Percentiles rank a stretch among this genome's conserved stretches.
These are phyloP conservation scores for Bodo saltans DNA, from an alignment of 78 protist genomes.

Conservation along the genomic window DNA sequence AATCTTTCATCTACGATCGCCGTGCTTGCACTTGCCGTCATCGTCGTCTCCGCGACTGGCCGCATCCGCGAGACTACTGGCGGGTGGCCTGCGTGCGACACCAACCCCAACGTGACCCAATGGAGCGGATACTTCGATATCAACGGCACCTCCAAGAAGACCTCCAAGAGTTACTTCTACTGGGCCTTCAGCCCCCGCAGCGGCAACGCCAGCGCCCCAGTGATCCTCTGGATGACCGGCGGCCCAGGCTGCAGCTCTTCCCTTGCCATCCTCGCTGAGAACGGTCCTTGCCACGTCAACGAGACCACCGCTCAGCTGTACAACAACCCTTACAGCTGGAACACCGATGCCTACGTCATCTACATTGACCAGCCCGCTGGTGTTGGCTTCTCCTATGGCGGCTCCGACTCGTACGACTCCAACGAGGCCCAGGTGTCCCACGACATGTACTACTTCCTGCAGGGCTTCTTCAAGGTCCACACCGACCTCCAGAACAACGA, in stretches of 20 bases:
- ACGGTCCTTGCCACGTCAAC: slow-evolving; percentile 43
- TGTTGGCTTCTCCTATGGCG: slow-evolving; percentile 52
- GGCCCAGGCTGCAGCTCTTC: slow-evolving; percentile 44
- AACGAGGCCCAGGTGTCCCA: slow-evolving; percentile 26
- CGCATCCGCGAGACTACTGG: no score
- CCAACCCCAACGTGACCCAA: slow-evolving; percentile 1
- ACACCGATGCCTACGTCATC: slow-evolving; percentile 43
- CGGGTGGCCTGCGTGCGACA: slow-evolving; percentile 10
- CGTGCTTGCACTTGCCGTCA: no score
- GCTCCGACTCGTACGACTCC: neutral
- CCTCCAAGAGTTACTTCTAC: slow-evolving; percentile 19
- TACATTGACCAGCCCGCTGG: slow-evolving; percentile 62
- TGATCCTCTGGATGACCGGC: slow-evolving; percentile 46
- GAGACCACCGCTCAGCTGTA: neutral
- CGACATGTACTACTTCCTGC: slow-evolving; percentile 60
- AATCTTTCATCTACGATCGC: no score
- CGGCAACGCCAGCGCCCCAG: slow-evolving; percentile 7
- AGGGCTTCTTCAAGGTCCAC: slow-evolving; percentile 19
- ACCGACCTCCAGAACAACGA: neutral
- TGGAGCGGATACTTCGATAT: slow-evolving; percentile 10
- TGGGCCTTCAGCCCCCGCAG: slow-evolving; percentile 6
- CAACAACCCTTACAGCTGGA: slow-evolving; percentile 45
- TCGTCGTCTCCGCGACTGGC: no score
- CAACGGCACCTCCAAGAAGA: neutral
- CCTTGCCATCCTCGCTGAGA: slow-evolving; percentile 40